Evolutionary conservation across 2,329 filamentous ascomycete species (phyloP), one percentile per base, ranked within the genome.

Genomic region (Metarhizium guizhouense): DNA sequence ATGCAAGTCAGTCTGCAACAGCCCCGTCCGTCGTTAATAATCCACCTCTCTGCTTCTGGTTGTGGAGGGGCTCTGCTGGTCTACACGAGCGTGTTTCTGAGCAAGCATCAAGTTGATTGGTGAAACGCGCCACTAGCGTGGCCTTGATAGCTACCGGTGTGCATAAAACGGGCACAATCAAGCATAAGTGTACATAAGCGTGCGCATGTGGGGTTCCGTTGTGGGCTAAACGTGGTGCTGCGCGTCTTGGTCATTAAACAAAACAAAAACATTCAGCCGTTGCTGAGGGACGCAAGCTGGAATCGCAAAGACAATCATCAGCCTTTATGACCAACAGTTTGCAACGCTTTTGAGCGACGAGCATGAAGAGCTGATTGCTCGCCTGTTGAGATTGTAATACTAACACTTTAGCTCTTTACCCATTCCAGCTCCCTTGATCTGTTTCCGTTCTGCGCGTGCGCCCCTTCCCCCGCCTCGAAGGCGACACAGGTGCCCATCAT

Each of bases 401-500:
- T 40, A 45, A 29, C 20, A 20, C 3, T 13, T 48, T 48, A 6
- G 7, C 45, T 48, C 20, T 30, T 48, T 16, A 13, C 20, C 11
- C 45, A n/a, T 47, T 18, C 45, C 10, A 13, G 3, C 20, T 30
- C 10, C 25, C 25, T 48, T 32, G 6, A 16, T 30, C 8, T 13
- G 3, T 48, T 14, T 29, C 7, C 16, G 7, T 11, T 49, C 43
- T 49, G 42, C 50, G 34, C 50, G 18, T 32, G n/a, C 25, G 18
- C 32, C 32, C n/a, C 18, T 38, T 40, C 61, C 62, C 54, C 51
- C 57, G 55, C 52, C 57, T 59, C 45, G 30, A 36, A 52, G 61
- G 62, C 58, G 59, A 54, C 58, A 58, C 53, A 51, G 55, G 63
- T 65, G 67, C 63, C 70, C 65, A 71, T 61, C 69, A 87, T 87